Base-by-base conservation (phyloP, 106 monocot species). In the Dendrobium chrysotoxum region DNA sequence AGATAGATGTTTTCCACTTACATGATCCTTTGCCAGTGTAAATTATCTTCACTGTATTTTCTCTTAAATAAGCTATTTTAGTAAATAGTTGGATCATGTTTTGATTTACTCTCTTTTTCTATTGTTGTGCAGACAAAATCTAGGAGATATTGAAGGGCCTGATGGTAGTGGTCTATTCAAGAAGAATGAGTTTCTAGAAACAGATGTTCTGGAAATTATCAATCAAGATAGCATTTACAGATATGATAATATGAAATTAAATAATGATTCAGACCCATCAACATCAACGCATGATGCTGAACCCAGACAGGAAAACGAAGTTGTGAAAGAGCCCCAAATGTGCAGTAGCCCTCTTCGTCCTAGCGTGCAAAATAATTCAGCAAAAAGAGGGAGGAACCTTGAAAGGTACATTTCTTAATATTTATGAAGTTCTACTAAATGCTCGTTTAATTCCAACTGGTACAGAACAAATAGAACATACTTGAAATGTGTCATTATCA, bases 301-400 rank as follows among this genome's bases (percentile, higher is more conserved):
- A 17, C 17, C 31, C 15, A 87, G 64, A n/a, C 75, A 61, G 54
- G 88, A 81, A 80, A 81, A 61, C 68, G 79, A 82, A 67, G 75
- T 77, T 72, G 85, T 79, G 40, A 85, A 79, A 72, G 90, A 85
- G 73, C 77, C 72, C 41, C 87, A 84, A 85, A 85, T 80, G 58
- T 80, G 78, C 80, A 88, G 91, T 74, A 86, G 88, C 76, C 87
- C 85, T 16, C 71, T 86, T 77, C 31, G 88, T 41, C 72, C 80
- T 26, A 30, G 5, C 45, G 61, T 81, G 78, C 83, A 77, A n/a
- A 80, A 47, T 68, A 79, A 73, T 66, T 82, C 88, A 17, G 5
- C 77, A 78, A 88, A 93, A 72, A 89, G 72, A 80, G 84, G 88
- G 17, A 81, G 61, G 7, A 76, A 30, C 17, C 65, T 79, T 84